These are phyloP conservation scores for Amanita pallidorosea DNA, from an alignment of 768 basidiomycete genomes.

Conservation along the genomic window DNA sequence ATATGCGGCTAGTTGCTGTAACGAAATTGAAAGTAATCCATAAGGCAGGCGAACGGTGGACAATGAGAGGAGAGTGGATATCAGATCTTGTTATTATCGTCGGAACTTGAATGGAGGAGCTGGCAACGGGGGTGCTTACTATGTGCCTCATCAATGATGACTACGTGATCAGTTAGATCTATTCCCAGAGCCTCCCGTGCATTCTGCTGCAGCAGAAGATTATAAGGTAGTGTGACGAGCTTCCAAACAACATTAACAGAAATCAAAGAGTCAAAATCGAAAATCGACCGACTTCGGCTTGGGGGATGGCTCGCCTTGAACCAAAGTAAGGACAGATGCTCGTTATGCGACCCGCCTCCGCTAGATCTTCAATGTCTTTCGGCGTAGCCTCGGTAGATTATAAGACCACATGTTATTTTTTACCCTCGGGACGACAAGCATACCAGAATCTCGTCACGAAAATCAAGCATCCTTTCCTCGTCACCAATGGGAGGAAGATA, in stretches of 20 bases:
- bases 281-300: constrained; percentile 61
- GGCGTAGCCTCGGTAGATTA: constrained; percentile 54
- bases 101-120: neutral
- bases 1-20: constrained; percentile 71
- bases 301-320: constrained; percentile 75
- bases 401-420: neutral
- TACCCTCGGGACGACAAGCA: constrained; percentile 10
- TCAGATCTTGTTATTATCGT: constrained; percentile 51
- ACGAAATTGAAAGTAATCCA: constrained; percentile 44
- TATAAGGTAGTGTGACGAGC: constrained; percentile 92
- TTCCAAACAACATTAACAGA: constrained; percentile 16
- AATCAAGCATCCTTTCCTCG: constrained; percentile 61
- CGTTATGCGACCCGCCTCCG: constrained; percentile 52
- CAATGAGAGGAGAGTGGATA: constrained; percentile 80
- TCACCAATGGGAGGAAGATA: constrained; percentile 66
- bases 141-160: constrained; percentile 95
- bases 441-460: constrained; percentile 82
- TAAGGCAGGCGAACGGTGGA: constrained; percentile 63
- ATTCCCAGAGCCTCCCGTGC: constrained; percentile 86
- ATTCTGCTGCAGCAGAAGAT: constrained; percentile 72
- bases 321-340: constrained; percentile 91
- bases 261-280: neutral
- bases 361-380: constrained; percentile 92
- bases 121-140: constrained; percentile 39
- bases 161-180: constrained; percentile 70